Base-by-base conservation (phyloP, 805 yeast species). In the Pichia thaimueangensis region DNA sequence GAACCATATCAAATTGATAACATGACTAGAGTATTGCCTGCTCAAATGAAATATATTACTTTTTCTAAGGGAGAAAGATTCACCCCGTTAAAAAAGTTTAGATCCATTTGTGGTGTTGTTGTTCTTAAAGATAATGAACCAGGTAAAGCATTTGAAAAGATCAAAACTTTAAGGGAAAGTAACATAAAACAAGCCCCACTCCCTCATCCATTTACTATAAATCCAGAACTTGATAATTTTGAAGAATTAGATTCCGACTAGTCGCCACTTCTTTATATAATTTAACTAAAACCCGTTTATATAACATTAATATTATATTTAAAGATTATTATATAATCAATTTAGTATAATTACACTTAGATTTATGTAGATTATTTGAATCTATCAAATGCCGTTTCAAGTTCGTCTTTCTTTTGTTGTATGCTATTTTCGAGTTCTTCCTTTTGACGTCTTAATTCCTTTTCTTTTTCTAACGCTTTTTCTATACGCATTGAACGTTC, bases 21-120 rank as follows among this genome's bases (percentile, higher is more conserved):
- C 59, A 69, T 91, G 74, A 74, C 93, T 11, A 78, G 98, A 56
- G 95, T 93, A 2, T 69, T 93, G 42, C 97, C 97, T 13, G 76
- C 81, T 35, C 97, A 93, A 66, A 71, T 89, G 45, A 82, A 81
- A 62, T 86, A 80, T 65, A 77, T 93, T 40, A 73, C 95, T 4
- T 88, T 91, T 59, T 63, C 70, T 30, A 82, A 82, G 56, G 83
- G 78, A 43, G 82, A 76, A 37, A 74, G 95, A 57, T 91, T 82
- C 62, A 74, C 70, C 27, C 97, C 97, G 5, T 82, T 88, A 8
- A 81, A 94, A 61, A 82, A 80, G 59, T 79, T 78, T 59, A 80
- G 68, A 68, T 76, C 86, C 58, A 45, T 63, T 65, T 67, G 79
- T 34, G 95, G 95, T 39, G 78, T 86, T 37, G 76, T 86, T 41